Conservation (phyloP, 1,284 basidiomycete genomes). For the Caloboletus firmus region DNA sequence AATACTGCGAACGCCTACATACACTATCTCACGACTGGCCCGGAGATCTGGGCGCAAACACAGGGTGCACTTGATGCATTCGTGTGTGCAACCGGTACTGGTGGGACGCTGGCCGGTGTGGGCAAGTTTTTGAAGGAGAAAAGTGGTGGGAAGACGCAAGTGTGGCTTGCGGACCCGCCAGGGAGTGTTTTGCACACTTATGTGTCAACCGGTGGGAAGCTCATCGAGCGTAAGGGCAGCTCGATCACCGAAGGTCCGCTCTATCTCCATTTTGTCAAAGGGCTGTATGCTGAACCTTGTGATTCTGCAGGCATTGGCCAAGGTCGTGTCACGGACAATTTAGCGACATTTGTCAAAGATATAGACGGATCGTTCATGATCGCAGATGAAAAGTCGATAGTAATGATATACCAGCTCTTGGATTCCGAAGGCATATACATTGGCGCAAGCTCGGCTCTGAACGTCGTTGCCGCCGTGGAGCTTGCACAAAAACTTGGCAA, state of each 20-base stretch:
- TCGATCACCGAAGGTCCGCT: slow-evolving; percentile 92
- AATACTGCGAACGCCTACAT: slow-evolving; percentile 88
- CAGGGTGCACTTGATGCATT: slow-evolving; percentile 84
- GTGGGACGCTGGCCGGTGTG: slow-evolving; percentile 91
- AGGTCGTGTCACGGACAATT: slow-evolving; percentile 94
- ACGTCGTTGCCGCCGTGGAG: slow-evolving; percentile 92
- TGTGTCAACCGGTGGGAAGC: slow-evolving; percentile 77
- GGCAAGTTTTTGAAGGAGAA: slow-evolving; percentile 87
- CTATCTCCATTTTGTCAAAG: not conserved
- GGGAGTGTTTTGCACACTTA: slow-evolving; percentile 92
- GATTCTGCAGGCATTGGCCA: slow-evolving; percentile 83
- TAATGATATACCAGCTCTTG: slow-evolving; percentile 91
- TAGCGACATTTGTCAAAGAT: slow-evolving; percentile 80
- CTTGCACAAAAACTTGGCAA: slow-evolving; percentile 84
- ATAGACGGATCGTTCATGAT: slow-evolving; percentile 85
- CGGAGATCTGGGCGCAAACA: slow-evolving; percentile 96
- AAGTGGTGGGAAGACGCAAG: slow-evolving; percentile 78
- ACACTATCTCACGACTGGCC: slow-evolving; percentile 91
- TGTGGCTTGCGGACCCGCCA: slow-evolving; percentile 96
- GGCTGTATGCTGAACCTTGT: slow-evolving; percentile 6
- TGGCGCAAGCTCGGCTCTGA: slow-evolving; percentile 94
- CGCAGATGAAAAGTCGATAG: slow-evolving; percentile 87
- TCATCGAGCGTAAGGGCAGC: slow-evolving; percentile 80
- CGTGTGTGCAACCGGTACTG: slow-evolving; percentile 92
- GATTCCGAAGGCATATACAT: slow-evolving; percentile 95